Evolutionary conservation across 2,329 filamentous ascomycete species (phyloP), one percentile per base, ranked within the genome.

Genomic region (Zymoseptoria ardabiliae): DNA sequence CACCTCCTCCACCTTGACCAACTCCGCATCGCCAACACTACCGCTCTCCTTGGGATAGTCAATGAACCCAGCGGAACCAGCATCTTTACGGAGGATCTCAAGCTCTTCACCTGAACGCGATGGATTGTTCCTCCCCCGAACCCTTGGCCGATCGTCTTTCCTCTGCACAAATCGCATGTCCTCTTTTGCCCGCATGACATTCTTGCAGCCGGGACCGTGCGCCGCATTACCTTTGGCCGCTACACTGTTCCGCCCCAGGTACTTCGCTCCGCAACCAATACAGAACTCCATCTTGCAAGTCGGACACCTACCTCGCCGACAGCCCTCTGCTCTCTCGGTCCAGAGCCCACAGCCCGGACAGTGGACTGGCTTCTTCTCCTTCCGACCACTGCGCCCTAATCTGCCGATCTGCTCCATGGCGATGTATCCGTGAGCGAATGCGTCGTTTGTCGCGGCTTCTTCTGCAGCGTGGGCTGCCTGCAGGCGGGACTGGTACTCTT

Each of bases 271-370:
- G 50, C 54, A 56, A 13, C 48, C 54, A 10, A 22, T 50, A 48
- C 54, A 56, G 45, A 56, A 56, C 20, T 56, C 41, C 11, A 56
- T 49, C 17, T 23, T 51, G 49, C 54, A 56, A 5, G 23, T 48
- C 20, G 54, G 23, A 35, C 54, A 56, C 7, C 41, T 45, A 4
- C 30, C 21, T 23, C 45, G 22, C 17, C 19, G 48, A 25, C 54
- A 56, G 8, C 23, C 54, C 21, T 50, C 45, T 4, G 22, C 41
- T n/a, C 45, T 22, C 17, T 49, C 54, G 17, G 50, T 56, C 21
- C 23, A 35, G 45, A 56, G 49, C 17, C 45, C 45, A 23, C 54
- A 56, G 21, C 54, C 25, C 23, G 54, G 54, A 50, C 54, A 56
- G 9, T 45, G 54, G 3, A 30, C n/a, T 17, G 54, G 54, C 4